Evolutionary conservation across 2,329 filamentous ascomycete species (phyloP), one percentile per base, ranked within the genome.

Genomic region (Lecanicillium sp.): DNA sequence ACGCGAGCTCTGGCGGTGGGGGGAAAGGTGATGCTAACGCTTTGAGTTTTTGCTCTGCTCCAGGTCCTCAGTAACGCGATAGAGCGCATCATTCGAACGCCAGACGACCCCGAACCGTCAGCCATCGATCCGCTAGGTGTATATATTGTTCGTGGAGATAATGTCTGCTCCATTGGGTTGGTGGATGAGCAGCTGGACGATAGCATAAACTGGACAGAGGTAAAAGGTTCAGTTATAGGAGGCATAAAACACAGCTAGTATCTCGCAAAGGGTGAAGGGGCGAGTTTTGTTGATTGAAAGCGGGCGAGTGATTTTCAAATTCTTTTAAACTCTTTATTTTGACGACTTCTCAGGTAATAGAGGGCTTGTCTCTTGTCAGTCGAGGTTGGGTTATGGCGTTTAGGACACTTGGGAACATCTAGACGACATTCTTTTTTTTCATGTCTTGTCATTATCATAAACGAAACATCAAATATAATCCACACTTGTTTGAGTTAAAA

Each of bases 71-170:
- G 80, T 48, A 73, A 85, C 47, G 86, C 90, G 4, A 69, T 88
- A 45, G 92, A 98, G 63, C 84, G 92, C 48, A 84, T 95, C 45
- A 95, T 98, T 52, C 83, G 86, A 46, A 82, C 84, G 2, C 74
- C 76, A 31, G 89, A 95, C 55, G 87, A 95, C 54, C 74, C 78
- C 29, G 86, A 94, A 51, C 76, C 82, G 1, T 94, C 84, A 31
- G 77, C 80, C 42, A 79, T 92, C 56, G 80, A 92, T 14, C 79
- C 83, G 4, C 78, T 95, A 45, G 92, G 92, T 2, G 65, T 96
- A 5, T 96, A 95, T 59, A 73, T 98, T 42, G 85, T 98, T 41
- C 77, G 92, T 43, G 92, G 92, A 37, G 92, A 98, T 59, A 95
- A 94, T 55, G 90, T 98, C 34, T 89, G 88, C 45, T 73, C 94